Base-by-base conservation (phyloP, 148 eudicot genomes). In the Limonium bicolor region DNA sequence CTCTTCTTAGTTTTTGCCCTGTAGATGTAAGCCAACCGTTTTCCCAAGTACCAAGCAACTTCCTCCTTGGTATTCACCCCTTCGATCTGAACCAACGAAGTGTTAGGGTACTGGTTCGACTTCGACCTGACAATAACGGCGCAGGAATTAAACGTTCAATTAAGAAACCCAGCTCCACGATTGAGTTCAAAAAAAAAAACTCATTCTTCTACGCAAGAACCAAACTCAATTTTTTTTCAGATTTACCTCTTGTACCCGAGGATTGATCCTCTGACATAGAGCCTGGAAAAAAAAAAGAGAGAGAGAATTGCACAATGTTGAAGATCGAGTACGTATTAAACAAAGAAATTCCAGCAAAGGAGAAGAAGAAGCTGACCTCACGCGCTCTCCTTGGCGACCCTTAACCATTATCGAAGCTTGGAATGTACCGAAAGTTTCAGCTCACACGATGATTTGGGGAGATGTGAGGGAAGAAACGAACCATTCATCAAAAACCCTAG, bases 361-460 rank as follows among this genome's bases (percentile, higher is more conserved):
- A 18, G 52, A 45, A 20, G 24, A 25, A 24, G 38, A 31, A 16
- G 48, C 4, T 15, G 20, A 71, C 86, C 86, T 78, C 39, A 79
- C 68, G 20, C 94, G 84, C 59, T 84, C 94, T 19, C 94, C 94
- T 63, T 84, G 81, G 41, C 93, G 78, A 17, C 83, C 94, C 60
- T 78, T 82, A 45, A 78, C 83, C 94, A 78, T 82, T 69, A 56
- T 64, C 43, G 53, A 28, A 64, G 18, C 12, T 14, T 3, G 22
- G 27, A 20, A 41, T 27, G 6, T 41, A 4, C 10, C 22, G 9
- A 38, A 18, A 17, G 5, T 22, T 25, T 41, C 27, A 12, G 26
- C 46, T 41, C 46, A n/a, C n/a, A n/a, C n/a, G n/a, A n/a, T n/a
- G n/a, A n/a, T n/a, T n/a, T n/a, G n/a, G n/a, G n/a, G n/a, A n/a